Evolutionary conservation across 768 basidiomycete genomes (phyloP), one percentile per base, ranked within the genome.

Genomic region (Lactifluus pinguis): DNA sequence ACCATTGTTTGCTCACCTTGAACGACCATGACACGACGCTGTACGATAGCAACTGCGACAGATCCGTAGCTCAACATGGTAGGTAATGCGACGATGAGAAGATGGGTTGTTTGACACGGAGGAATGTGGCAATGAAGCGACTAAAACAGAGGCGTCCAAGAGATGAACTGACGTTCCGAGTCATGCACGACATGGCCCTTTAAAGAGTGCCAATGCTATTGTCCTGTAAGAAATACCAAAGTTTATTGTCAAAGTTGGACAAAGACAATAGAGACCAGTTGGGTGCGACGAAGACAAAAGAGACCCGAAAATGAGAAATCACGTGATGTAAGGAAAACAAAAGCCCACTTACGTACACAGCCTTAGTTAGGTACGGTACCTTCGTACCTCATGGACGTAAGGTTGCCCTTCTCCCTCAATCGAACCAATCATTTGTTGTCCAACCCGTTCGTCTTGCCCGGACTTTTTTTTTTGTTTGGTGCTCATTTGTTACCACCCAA

Each of bases 31-130:
- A 89, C 82, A 69, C 83, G 81, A 66, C 80, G 82, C 65, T 83
- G 82, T 49, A 88, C 83, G 60, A 87, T 68, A 21, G 87, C 87
- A 59, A 88, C 79, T 54, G 85, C 87, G 60, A 87, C 73, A 44
- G 80, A 78, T 54, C 86, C 83, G 68, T 80, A 61, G 48, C 57
- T 61, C 53, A 66, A 13, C 65, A 66, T 66, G 56, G 21, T 55
- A 15, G 41, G 53, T 25, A 17, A 38, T 39, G 25, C 13, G 19
- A 15, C 30, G 36, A 34, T n/a, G 34, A 6, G 36, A 11, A 6
- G 36, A 11, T 38, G 32, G 34, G 39, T 6, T 11, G 15, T 49
- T 44, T 19, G 51, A 19, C 10, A 36, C 25, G 25, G 25, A 11
- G 25, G 49, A 17, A 36, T 32, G 25, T 32, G 30, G 29, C 30